Percentiles rank a stretch among this genome's conserved stretches.
These are phyloP conservation scores for Oryza meyeriana DNA, from an alignment of 176 grass and related monocot species.

Conservation along the genomic window DNA sequence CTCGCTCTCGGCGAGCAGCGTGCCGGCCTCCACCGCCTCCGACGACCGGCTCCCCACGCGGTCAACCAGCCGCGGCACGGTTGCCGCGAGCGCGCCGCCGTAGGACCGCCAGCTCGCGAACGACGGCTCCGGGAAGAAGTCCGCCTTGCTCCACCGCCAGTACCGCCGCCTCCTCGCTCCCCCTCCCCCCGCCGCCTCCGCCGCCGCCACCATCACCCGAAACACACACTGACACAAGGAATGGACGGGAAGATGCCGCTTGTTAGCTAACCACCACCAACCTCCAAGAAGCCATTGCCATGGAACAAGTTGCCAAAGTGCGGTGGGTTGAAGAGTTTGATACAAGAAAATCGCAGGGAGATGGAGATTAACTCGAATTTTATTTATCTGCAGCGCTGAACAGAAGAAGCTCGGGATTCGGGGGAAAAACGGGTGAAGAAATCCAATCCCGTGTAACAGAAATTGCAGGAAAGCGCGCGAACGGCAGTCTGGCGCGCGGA, in stretches of 20 bases:
- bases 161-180: neutral
- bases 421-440: no score
- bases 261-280: neutral
- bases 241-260: neutral
- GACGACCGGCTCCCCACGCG: slow-evolving; percentile 35
- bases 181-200: neutral
- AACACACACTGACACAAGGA: neutral
- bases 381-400: neutral
- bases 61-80: slow-evolving; percentile 34
- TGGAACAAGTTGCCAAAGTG: neutral
- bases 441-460: neutral
- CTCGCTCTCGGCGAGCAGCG: slow-evolving; percentile 52
- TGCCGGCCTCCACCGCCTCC: slow-evolving; percentile 39
- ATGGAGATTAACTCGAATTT: neutral
- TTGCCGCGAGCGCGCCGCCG: slow-evolving; percentile 27
- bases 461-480: neutral
- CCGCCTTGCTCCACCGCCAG: slow-evolving; percentile 52
- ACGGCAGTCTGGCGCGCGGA: no score
- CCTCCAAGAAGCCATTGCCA: neutral
- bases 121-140: slow-evolving; percentile 50
- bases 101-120: slow-evolving; percentile 48
- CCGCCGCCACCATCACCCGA: neutral
- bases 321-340: neutral
- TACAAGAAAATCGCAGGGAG: neutral
- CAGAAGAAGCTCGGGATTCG: neutral